Conservation (phyloP, 2,329 filamentous ascomycete genomes). For the Neopestalotiopsis sp. region DNA sequence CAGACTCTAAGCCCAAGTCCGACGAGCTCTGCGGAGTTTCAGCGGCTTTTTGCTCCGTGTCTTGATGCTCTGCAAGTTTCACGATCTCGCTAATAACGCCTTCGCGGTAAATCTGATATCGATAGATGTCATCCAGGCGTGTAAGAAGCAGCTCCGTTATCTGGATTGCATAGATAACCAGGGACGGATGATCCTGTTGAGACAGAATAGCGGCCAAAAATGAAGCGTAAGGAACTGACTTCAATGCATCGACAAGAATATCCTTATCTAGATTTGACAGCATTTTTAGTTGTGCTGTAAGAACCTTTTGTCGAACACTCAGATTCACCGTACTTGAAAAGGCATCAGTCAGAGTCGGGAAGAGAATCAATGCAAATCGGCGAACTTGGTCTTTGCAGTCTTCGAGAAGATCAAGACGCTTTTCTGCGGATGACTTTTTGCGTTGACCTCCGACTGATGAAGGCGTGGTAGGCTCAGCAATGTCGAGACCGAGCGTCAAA, state of each 20-base stretch:
- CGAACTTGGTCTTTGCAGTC: constrained; percentile 87
- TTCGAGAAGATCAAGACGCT: constrained; percentile 79
- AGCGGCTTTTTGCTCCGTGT: constrained; percentile 37
- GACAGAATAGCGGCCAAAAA: constrained; percentile 94
- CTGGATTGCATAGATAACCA: constrained; percentile 87
- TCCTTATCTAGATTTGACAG: constrained; percentile 88
- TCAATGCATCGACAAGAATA: constrained; percentile 85
- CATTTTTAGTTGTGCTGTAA: constrained; percentile 97
- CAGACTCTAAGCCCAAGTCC: constrained; percentile 37
- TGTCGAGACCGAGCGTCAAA: constrained; percentile 36
- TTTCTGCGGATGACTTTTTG: constrained; percentile 72
- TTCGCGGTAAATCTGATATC: constrained; percentile 96
- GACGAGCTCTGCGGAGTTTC: constrained; percentile 37
- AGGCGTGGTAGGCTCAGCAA: constrained; percentile 46
- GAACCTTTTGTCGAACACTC: constrained; percentile 90
- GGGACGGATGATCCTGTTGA: constrained; percentile 87
- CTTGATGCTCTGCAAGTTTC: constrained; percentile 66
- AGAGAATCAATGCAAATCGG: constrained; percentile 89
- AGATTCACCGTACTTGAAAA: constrained; percentile 98
- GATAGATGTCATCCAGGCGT: constrained; percentile 85
- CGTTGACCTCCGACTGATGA: constrained; percentile 44
- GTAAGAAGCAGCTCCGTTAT: constrained; percentile 87
- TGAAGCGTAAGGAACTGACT: constrained; percentile 90
- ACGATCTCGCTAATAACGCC: constrained; percentile 92
- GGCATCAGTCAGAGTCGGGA: constrained; percentile 93